Conservation (phyloP, 768 basidiomycete genomes). For the Atractiella rhizophila region DNA sequence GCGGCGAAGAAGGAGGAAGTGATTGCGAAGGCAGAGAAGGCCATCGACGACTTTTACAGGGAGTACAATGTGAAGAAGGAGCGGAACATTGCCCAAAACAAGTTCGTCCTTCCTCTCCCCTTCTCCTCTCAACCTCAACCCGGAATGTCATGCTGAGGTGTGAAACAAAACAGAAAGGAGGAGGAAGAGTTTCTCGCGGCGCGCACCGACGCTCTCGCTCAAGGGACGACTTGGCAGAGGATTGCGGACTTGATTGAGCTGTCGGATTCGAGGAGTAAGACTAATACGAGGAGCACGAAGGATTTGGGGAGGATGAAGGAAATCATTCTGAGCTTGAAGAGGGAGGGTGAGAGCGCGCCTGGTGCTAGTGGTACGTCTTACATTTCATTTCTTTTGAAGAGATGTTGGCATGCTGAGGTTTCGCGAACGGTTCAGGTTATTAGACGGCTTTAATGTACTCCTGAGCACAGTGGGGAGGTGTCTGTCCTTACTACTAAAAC, state of each 20-base stretch:
- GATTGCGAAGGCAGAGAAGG: conserved; percentile 52
- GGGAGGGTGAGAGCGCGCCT: conserved; percentile 21
- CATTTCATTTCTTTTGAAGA: too few relatives aligned
- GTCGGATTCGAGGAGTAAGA: conserved; percentile 94
- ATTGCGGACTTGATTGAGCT: conserved; percentile 65
- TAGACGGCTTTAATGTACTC: too few relatives aligned
- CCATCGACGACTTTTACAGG: conserved; percentile 76
- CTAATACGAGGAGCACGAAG: conserved; percentile 62
- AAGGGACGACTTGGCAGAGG: conserved; percentile 87
- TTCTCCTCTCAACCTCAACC: not conserved
- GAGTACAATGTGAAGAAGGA: conserved; percentile 71
- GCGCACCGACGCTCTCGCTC: conserved; percentile 49
- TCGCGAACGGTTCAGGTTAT: too few relatives aligned
- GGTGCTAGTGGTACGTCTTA: not conserved
- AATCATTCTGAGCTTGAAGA: conserved; percentile 57
- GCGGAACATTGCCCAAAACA: conserved; percentile 75
- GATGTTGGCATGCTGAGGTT: too few relatives aligned
- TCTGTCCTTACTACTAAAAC: too few relatives aligned
- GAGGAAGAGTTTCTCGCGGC: conserved; percentile 53
- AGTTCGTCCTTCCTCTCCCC: conserved; percentile 31
- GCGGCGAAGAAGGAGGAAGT: conserved; percentile 54
- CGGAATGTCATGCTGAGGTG: not conserved
- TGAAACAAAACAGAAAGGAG: conserved; percentile 37
- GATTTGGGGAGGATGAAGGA: conserved; percentile 80
- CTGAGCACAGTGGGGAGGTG: too few relatives aligned